Percentiles rank a stretch among this genome's conserved stretches.
phyloP scores from a whole-genome alignment of 2,329 filamentous ascomycete species.

The Aspergillus latus region DNA sequence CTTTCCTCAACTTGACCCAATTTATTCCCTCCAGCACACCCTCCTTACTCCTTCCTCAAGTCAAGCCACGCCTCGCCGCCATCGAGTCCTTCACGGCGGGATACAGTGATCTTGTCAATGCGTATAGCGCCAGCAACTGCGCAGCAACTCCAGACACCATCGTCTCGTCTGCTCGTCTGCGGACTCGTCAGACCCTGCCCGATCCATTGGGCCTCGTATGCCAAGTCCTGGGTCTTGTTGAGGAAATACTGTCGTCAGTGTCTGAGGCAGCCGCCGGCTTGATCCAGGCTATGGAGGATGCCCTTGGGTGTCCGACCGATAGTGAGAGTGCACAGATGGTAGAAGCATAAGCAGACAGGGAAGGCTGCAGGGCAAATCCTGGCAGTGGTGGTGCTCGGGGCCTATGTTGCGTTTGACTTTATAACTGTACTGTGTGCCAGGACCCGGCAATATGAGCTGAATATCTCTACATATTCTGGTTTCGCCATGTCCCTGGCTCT shows the following conservation, averaged over 20 bases:
- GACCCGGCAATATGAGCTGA: too few relatives aligned
- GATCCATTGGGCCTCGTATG: background rate
- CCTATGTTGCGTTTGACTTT: too few relatives aligned
- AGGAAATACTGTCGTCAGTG: background rate
- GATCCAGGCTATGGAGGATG: background rate
- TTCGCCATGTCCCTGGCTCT: too few relatives aligned
- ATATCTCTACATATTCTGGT: too few relatives aligned
- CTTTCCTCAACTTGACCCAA: background rate
- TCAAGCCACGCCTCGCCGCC: background rate
- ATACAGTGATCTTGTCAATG: background rate
- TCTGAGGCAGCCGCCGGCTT: background rate
- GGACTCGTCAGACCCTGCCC: background rate
- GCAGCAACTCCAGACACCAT: background rate
- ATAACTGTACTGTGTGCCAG: too few relatives aligned
- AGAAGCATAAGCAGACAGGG: too few relatives aligned
- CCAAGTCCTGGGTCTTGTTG: background rate
- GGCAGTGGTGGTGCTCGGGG: too few relatives aligned
- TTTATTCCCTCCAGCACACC: background rate
- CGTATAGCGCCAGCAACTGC: background rate
- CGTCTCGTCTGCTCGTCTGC: background rate
- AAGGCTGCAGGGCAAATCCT: too few relatives aligned
- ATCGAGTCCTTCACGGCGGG: background rate
- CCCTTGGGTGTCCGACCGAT: background rate
- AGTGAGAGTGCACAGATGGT: too few relatives aligned
- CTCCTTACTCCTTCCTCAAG: background rate